These are phyloP conservation scores for Boechera divaricarpa DNA, from an alignment of 345 rosid genomes.

Conservation along the genomic window DNA sequence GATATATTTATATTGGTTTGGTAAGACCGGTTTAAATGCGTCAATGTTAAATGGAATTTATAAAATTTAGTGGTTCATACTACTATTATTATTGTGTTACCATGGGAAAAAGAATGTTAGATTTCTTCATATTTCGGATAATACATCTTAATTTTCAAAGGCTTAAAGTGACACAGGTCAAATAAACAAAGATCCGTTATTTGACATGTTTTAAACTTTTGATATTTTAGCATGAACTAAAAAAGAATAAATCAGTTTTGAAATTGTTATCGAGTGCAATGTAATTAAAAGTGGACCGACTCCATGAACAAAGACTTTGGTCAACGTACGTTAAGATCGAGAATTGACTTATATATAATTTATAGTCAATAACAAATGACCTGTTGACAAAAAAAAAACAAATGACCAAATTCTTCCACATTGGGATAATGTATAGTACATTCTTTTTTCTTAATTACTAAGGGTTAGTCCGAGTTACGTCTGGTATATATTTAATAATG, in stretches of 20 bases:
- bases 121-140: not conserved
- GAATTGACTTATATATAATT: not conserved
- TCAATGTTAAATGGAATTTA: not conserved
- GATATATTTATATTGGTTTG: not conserved
- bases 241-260: not conserved
- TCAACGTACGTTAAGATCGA: not conserved
- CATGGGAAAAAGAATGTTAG: not conserved
- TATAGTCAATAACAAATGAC: constrained; percentile 4
- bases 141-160: constrained; percentile 15
- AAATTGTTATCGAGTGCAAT: not conserved
- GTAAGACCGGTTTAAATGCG: not conserved
- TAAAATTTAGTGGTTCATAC: not conserved
- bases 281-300: constrained; percentile 4
- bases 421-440: too few relatives aligned
- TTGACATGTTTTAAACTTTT: not conserved
- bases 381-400: too few relatives aligned
- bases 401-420: too few relatives aligned
- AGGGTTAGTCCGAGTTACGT: too few relatives aligned
- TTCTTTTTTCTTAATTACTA: too few relatives aligned
- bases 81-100: too few relatives aligned
- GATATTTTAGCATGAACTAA: not conserved
- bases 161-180: not conserved
- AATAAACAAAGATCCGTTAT: constrained; percentile 8
- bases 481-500: too few relatives aligned
- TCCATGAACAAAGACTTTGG: not conserved